Conservation (phyloP, 768 basidiomycete species). For the Imleria badia region DNA sequence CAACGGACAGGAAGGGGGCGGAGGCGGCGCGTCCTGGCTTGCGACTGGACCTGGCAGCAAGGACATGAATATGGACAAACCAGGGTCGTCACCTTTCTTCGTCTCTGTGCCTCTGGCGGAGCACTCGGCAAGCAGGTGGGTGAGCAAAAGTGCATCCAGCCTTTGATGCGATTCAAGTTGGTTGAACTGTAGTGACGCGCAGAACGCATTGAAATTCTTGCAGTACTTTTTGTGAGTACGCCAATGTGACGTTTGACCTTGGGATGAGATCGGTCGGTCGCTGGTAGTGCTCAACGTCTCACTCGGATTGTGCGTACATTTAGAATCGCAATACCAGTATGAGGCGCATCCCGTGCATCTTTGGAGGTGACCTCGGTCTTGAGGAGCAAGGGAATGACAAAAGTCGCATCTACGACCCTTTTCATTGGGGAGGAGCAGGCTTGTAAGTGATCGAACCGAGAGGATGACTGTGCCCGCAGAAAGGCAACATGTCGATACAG, state of each 20-base stretch:
- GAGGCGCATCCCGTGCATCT: constrained; percentile 66
- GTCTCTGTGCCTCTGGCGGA: constrained; percentile 11
- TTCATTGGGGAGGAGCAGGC: constrained; percentile 50
- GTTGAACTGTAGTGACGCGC: constrained; percentile 46
- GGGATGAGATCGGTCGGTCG: constrained; percentile 3
- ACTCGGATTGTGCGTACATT: constrained; percentile 47
- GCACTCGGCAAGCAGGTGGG: constrained; percentile 54
- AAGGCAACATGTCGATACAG: constrained; percentile 41
- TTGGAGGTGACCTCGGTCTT: constrained; percentile 37
- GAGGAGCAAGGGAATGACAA: constrained; percentile 45
- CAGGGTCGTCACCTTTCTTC: constrained; percentile 19
- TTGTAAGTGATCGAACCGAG: constrained; percentile 43
- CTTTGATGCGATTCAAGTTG: constrained; percentile 52
- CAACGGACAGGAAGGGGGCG: constrained; percentile 36
- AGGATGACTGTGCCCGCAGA: constrained; percentile 51
- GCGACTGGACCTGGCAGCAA: constrained; percentile 44
- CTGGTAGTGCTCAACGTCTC: constrained; percentile 5
- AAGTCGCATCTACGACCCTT: constrained; percentile 68
- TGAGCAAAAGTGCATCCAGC: constrained; percentile 62
- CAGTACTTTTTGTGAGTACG: constrained; percentile 67
- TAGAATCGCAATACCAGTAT: constrained; percentile 70
- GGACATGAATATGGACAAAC: constrained; percentile 39
- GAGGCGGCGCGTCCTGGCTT: constrained; percentile 25
- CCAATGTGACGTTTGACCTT: constrained; percentile 76
- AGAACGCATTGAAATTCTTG: constrained; percentile 51